Base-by-base conservation (phyloP, 306 rosid genomes). In the Medicago lupulina region DNA sequence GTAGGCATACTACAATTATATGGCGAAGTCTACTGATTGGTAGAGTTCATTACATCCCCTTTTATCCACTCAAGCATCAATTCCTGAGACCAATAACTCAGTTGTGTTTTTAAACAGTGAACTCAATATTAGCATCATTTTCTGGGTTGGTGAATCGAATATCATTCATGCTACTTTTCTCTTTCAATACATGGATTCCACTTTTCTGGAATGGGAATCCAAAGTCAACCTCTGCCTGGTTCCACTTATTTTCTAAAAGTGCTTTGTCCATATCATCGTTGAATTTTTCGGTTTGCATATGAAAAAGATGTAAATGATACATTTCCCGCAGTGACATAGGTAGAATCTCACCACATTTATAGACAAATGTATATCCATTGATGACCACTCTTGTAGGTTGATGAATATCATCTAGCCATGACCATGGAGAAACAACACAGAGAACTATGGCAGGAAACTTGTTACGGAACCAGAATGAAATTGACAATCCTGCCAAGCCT, bases 281-380 rank as follows among this genome's bases (percentile, higher is more conserved):
- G 58, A 51, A 51, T 0, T 16, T 51, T 51, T 51, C 11, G 12
- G n/a, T 8, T 51, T 16, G n/a, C n/a, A n/a, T n/a, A n/a, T n/a
- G n/a, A n/a, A n/a, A n/a, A n/a, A n/a, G n/a, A n/a, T n/a, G n/a
- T 16, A 16, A 31, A 62, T n/a, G 23, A 34, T 28, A 3, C 8
- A 0, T 14, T n/a, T 31, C 36, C 1, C 2, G 4, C 23, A 0
- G 7, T 3, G 6, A 1, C 7, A 0, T 9, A 19, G 0, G 1
- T 16, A 19, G 4, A 1, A 9, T 55, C 13, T 2, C 2, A 51
- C 57, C 57, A 51, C 2, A 9, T 0, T 9, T 7, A 28, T 6
- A 2, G 11, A 13, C 7, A 60, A 9, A 9, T 19, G 38, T 23
- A 11, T 3, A 9, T 9, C 53, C 51, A 18, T 65, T 65, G 34